Evolutionary conservation across 73 alveolate genomes (phyloP).

Genomic region (Paramecium sonneborni): DNA sequence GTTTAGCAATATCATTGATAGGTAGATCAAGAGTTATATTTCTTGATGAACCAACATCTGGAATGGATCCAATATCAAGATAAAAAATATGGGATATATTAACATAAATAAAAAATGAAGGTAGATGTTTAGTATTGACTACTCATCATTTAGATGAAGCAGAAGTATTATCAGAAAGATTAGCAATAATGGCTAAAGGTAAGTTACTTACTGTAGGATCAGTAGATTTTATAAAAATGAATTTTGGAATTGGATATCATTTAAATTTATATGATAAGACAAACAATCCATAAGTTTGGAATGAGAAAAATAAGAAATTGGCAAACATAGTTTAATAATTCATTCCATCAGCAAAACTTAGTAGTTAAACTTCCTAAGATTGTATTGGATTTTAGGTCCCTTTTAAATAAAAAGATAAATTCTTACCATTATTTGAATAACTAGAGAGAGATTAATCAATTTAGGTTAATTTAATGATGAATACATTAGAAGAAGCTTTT

Average conservation of each 20-base stretch:
- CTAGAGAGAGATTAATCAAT: conserved; percentile 61
- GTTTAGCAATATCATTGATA: conserved; percentile 89
- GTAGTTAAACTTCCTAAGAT: conserved; percentile 55
- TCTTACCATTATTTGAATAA: conserved; percentile 69
- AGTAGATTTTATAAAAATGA: conserved; percentile 76
- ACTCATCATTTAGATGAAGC: conserved; percentile 94
- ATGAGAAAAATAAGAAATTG: conserved; percentile 23
- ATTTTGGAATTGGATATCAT: conserved; percentile 88
- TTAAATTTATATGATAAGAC: conserved; percentile 79
- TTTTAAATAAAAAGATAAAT: conserved; percentile 61
- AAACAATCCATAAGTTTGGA: conserved; percentile 57
- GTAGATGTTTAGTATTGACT: conserved; percentile 80
- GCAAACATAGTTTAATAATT: conserved; percentile 23
- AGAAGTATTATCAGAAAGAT: conserved; percentile 84
- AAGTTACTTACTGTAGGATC: conserved; percentile 77
- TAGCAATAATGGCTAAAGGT: conserved; percentile 89
- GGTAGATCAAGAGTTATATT: conserved; percentile 89
- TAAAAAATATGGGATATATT: conserved; percentile 94
- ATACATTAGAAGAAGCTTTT: conserved; percentile 97
- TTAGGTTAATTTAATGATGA: conserved; percentile 83
- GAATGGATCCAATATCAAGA: conserved; percentile 95
- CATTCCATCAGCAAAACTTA: conserved; percentile 50
- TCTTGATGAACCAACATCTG: conserved; percentile 96
- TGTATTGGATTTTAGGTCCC: conserved; percentile 76
- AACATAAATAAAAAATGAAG: conserved; percentile 66